phyloP scores from a whole-genome alignment of 176 grass and related monocot genomes.

The Carex cristatella region DNA sequence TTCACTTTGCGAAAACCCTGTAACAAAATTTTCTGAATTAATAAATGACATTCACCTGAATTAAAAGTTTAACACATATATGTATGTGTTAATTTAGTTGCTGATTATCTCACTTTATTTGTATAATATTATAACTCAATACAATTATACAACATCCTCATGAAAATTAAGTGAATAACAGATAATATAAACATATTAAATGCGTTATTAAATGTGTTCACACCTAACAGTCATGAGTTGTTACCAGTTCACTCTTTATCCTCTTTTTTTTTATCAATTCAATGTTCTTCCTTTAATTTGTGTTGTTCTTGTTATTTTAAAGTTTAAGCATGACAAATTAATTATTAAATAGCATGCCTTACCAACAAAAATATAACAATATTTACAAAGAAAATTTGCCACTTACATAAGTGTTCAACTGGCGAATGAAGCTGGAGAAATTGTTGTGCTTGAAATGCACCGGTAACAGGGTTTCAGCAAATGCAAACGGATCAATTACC shows the following conservation, averaged over 20 bases:
- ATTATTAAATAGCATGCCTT: too few species aligned
- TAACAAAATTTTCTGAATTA: neutral
- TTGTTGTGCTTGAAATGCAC: constrained; percentile 91
- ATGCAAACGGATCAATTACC: constrained; percentile 65
- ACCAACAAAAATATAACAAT: neutral
- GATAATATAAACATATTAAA: neutral
- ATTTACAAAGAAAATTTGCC: neutral
- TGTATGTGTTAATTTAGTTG: neutral
- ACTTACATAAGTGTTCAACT: constrained; percentile 83
- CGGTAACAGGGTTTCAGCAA: constrained; percentile 61
- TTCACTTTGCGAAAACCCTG: constrained; percentile 91
- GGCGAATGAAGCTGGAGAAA: constrained; percentile 90
- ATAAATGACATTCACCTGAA: neutral
- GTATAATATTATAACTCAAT: neutral
- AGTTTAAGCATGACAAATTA: neutral
- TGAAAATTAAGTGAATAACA: neutral
- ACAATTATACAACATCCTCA: neutral
- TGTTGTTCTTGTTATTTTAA: too few species aligned
- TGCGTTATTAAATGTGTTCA: neutral
- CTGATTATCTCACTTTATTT: too few species aligned
- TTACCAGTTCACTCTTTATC: neutral
- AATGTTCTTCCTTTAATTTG: neutral
- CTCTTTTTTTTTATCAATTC: neutral
- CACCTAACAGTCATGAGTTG: neutral
- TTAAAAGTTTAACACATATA: neutral